Base-by-base conservation (phyloP, 2,329 filamentous ascomycete genomes). In the Penicillium brevicompactum region DNA sequence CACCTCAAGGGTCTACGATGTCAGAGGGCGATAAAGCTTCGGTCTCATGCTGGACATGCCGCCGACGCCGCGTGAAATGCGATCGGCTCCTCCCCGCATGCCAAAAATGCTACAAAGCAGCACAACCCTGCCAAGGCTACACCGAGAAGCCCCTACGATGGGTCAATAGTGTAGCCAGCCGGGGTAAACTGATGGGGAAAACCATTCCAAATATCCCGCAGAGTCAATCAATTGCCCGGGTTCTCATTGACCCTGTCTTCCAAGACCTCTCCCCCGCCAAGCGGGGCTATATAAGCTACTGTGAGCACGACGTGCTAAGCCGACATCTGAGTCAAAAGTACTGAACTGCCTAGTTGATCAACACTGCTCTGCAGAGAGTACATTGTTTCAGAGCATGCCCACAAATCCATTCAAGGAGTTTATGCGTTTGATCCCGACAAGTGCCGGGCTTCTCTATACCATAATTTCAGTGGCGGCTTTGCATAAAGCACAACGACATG, bases 41-140 rank as follows among this genome's bases (percentile, higher is more conserved):
- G 8, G 38, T 30, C 22, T 46, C 57, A 14, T 60, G 57, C 21
- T 60, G 57, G 55, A 60, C 57, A 2, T 60, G 57, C 45, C 55
- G 57, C n/a, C 57, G 57, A 22, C 57, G 54, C 18, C 57, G 57
- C 5, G 34, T 56, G n/a, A 55, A 53, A 51, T 60, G 57, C 21
- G 57, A 60, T 48, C 55, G 55, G 18, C n/a, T 31, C 22, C 51
- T 60, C 16, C 57, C 57, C 9, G 22, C 14, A 18, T 60, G 57
- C 44, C 34, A 32, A 2, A 57, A 55, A 42, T 60, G 57, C 24
- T 48, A 9, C 2, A 30, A 40, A 34, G 22, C 51, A 7, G 48
- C 37, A 7, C 32, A 55, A 11, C n/a, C 18, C n/a, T 60, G 57
- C 24, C 49, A 53, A 46, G 57, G 57, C 31, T 60, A 60, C 24